Percentiles rank a stretch among this genome's conserved stretches.
phyloP scores from a whole-genome alignment of 192 early-diverging fungal genomes.

The Martensiomyces pterosporus region DNA sequence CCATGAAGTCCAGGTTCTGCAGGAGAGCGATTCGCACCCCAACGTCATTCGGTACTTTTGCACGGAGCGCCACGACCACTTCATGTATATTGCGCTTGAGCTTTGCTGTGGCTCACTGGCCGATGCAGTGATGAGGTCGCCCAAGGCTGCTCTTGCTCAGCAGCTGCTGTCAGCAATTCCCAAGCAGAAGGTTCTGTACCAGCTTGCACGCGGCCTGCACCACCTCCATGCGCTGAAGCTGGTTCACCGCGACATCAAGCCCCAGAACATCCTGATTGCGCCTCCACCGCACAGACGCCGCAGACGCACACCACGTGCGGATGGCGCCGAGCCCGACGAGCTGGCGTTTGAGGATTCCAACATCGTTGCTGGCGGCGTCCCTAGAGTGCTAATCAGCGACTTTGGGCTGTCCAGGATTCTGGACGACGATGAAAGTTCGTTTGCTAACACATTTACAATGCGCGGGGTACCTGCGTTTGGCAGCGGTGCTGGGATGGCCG shows the following conservation, averaged over 20 bases:
- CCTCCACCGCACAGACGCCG: constrained; percentile 53
- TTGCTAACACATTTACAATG: constrained; percentile 84
- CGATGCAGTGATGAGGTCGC: constrained; percentile 74
- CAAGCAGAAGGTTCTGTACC: constrained; percentile 64
- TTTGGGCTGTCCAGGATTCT: constrained; percentile 95
- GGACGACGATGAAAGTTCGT: constrained; percentile 89
- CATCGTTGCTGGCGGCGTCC: constrained; percentile 28
- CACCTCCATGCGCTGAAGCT: constrained; percentile 92
- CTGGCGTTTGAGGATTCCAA: constrained; percentile 18
- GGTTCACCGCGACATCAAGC: constrained; percentile 98
- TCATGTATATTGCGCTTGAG: constrained; percentile 97
- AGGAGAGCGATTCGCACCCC: constrained; percentile 92
- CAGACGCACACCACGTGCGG: constrained; percentile 1
- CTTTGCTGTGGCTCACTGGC: constrained; percentile 83
- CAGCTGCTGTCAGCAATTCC: constrained; percentile 52
- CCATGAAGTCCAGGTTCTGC: constrained; percentile 88
- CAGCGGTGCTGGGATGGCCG: background rate
- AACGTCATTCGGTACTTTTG: constrained; percentile 96
- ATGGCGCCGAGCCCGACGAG: constrained; percentile 1
- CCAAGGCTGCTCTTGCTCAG: constrained; percentile 24
- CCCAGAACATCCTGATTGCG: constrained; percentile 87
- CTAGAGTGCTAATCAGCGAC: constrained; percentile 88
- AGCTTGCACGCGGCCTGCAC: constrained; percentile 81
- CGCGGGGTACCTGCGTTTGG: constrained; percentile 28
- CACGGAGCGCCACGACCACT: constrained; percentile 81